phyloP scores from a whole-genome alignment of 305 asterid genomes.

The Solanum hybrid region DNA sequence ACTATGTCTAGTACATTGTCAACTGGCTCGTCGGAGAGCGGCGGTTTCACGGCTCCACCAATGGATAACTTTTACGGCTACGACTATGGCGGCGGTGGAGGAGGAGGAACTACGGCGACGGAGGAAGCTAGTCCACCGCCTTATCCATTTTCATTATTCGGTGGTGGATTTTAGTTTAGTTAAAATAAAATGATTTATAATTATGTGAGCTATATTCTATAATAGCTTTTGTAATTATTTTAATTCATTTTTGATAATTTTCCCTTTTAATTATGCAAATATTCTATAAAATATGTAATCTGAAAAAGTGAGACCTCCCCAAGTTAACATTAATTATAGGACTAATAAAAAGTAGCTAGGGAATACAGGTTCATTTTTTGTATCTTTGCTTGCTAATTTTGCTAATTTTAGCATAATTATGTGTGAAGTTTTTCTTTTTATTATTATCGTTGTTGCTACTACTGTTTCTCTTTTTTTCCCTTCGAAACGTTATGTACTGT shows the following conservation, averaged over 20 bases:
- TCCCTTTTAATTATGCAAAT: background rate
- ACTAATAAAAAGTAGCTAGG: background rate
- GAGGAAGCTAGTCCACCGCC: constrained; percentile 35
- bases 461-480: no score
- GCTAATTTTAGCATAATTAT: background rate
- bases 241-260: background rate
- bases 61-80: background rate
- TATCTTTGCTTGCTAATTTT: background rate
- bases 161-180: constrained; percentile 41
- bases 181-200: background rate
- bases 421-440: background rate
- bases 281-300: background rate
- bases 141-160: constrained; percentile 64
- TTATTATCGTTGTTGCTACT: background rate
- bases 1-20: constrained; percentile 13
- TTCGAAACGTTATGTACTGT: background rate
- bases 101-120: constrained; percentile 17
- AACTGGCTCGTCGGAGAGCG: constrained; percentile 14
- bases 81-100: constrained; percentile 13
- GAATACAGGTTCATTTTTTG: background rate
- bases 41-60: background rate
- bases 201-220: background rate
- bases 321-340: background rate
- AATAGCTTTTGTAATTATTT: background rate
- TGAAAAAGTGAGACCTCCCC: background rate